Evolutionary conservation across 2,329 filamentous ascomycete species (phyloP).

Genomic region (Aspergillus calidoustus): DNA sequence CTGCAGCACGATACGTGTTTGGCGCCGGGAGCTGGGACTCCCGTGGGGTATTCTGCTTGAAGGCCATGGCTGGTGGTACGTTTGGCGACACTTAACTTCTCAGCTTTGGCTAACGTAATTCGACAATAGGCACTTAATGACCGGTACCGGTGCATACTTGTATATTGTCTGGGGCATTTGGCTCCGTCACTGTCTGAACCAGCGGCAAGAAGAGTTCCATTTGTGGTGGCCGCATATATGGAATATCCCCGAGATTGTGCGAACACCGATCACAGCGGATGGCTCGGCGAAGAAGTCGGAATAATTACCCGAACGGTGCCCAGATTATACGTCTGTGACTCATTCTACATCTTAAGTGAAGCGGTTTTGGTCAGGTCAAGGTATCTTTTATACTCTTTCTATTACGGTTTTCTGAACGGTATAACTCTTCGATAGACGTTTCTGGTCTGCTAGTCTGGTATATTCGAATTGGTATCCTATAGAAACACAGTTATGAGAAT

Average conservation of each 20-base stretch:
- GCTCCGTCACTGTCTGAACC: constrained; percentile 76
- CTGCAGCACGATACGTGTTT: constrained; percentile 67
- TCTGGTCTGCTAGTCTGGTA: background rate
- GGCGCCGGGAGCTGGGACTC: constrained; percentile 70
- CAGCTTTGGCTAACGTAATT: constrained; percentile 19
- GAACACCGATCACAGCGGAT: constrained; percentile 28
- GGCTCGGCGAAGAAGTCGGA: constrained; percentile 36
- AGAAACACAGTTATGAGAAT: constrained; percentile 11
- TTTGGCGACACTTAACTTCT: background rate
- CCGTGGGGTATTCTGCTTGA: constrained; percentile 80
- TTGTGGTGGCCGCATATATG: constrained; percentile 70
- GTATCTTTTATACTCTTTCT: constrained; percentile 9
- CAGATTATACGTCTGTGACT: constrained; percentile 15
- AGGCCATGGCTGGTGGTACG: constrained; percentile 73
- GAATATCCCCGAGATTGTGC: constrained; percentile 60
- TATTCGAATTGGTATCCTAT: constrained; percentile 17
- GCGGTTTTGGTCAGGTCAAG: constrained; percentile 2
- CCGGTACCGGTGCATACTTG: constrained; percentile 79
- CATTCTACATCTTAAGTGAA: background rate
- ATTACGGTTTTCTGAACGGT: constrained; percentile 4
- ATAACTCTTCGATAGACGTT: constrained; percentile 20
- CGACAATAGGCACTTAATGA: constrained; percentile 71
- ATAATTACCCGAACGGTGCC: constrained; percentile 5
- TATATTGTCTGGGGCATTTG: constrained; percentile 85
- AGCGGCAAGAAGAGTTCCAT: constrained; percentile 71